phyloP scores from a whole-genome alignment of 2,329 filamentous ascomycete genomes.

The Pseudopithomyces maydicus region DNA sequence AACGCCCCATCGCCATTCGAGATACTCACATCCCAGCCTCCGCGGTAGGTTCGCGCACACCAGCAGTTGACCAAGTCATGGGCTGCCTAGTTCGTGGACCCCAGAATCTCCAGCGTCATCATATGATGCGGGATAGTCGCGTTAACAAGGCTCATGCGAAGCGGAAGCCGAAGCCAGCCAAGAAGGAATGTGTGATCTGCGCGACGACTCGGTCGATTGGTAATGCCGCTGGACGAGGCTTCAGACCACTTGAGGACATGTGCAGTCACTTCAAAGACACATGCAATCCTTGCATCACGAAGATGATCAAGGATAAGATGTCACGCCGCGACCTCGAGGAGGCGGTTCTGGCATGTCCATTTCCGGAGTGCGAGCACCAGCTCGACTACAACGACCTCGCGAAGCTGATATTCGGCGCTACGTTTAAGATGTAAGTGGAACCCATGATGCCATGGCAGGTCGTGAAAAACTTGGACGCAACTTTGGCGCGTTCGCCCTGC shows the following conservation, averaged over 20 bases:
- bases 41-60: no score
- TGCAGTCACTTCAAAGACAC: slow-evolving; percentile 27
- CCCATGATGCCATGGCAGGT: background rate
- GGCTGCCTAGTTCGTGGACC: no score
- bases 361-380: slow-evolving; percentile 15
- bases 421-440: slow-evolving; percentile 21
- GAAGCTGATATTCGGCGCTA: slow-evolving; percentile 10
- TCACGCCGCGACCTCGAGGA: slow-evolving; percentile 17
- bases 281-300: slow-evolving; percentile 26
- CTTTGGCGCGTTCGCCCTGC: background rate
- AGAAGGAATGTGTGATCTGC: slow-evolving; percentile 28
- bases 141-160: background rate
- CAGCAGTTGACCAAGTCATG: no score
- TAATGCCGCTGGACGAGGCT: slow-evolving; percentile 4
- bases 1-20: no score
- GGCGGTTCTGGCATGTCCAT: slow-evolving; percentile 20
- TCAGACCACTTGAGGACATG: slow-evolving; percentile 10
- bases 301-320: slow-evolving; percentile 25
- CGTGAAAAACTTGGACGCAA: background rate
- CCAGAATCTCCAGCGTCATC: no score
- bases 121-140: background rate
- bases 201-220: slow-evolving; percentile 10
- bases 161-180: slow-evolving; percentile 2
- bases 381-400: slow-evolving; percentile 16
- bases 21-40: no score